A percentile compares a stretch with the other conserved stretches of the same genome.
These are phyloP conservation scores for Phytophthora aleatoria DNA, from an alignment of 352 stramenopile species.

Conservation along the genomic window DNA sequence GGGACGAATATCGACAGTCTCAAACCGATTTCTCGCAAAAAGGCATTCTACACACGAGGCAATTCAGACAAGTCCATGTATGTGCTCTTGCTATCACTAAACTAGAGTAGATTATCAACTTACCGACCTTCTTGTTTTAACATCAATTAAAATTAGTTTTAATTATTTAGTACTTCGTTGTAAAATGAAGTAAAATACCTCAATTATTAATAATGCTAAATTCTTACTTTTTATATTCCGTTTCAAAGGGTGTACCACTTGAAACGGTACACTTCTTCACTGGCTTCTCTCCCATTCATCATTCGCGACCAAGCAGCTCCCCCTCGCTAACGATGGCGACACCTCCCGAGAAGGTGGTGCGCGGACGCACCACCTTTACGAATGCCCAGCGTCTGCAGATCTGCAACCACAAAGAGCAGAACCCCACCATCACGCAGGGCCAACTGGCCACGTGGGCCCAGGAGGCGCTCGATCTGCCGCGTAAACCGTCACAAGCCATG, in stretches of 20 bases:
- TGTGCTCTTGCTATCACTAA: too few species aligned
- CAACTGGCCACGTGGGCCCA: constrained; percentile 31
- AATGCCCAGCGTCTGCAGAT: constrained; percentile 40
- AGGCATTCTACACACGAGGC: too few species aligned
- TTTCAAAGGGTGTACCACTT: constrained; percentile 6
- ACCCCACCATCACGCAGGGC: constrained; percentile 30
- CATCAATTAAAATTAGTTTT: too few species aligned
- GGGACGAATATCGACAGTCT: too few species aligned
- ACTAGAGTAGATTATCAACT: too few species aligned
- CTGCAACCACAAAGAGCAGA: constrained; percentile 24
- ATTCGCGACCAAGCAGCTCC: constrained; percentile 2
- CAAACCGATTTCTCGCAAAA: too few species aligned
- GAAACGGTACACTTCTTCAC: background rate
- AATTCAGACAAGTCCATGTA: too few species aligned
- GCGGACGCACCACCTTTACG: constrained; percentile 33
- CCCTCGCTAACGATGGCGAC: constrained; percentile 22
- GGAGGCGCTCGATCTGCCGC: constrained; percentile 25
- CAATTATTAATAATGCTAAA: too few species aligned
- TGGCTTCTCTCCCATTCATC: constrained; percentile 13
- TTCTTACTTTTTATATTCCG: background rate
- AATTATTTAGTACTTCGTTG: too few species aligned
- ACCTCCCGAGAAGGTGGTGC: background rate
- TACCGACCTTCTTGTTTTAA: too few species aligned
- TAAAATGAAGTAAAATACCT: too few species aligned
- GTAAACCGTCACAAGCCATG: constrained; percentile 39